A percentile compares a stretch with the other conserved stretches of the same genome.
These are phyloP conservation scores for Prunus kanzakura DNA, from an alignment of 306 rosid genomes.

Conservation along the genomic window DNA sequence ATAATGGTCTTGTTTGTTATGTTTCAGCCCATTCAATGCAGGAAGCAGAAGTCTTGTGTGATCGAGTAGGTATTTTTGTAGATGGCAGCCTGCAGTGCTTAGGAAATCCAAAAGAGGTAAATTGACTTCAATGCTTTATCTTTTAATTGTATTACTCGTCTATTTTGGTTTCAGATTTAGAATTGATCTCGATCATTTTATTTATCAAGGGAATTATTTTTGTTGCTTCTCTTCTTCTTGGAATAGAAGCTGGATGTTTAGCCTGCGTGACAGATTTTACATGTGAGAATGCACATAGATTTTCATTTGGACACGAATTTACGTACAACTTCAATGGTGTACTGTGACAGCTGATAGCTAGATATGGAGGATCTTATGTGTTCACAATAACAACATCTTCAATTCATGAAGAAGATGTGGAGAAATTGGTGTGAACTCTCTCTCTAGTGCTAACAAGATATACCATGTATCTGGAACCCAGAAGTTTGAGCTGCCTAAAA, in stretches of 20 bases:
- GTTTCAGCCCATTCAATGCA: constrained; percentile 95
- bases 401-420: constrained; percentile 68
- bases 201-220: too few relatives aligned
- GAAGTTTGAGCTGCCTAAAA: constrained; percentile 84
- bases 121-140: constrained; percentile 5
- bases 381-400: constrained; percentile 80
- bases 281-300: too few relatives aligned
- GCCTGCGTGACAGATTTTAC: too few relatives aligned
- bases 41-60: constrained; percentile 93
- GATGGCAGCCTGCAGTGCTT: constrained; percentile 94
- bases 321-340: too few relatives aligned
- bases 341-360: constrained; percentile 58
- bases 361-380: constrained; percentile 89
- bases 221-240: too few relatives aligned
- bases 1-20: not conserved
- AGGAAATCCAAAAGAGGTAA: constrained; percentile 92
- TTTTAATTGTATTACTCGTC: not conserved
- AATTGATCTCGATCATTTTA: too few relatives aligned
- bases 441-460: constrained; percentile 63
- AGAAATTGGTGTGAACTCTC: constrained; percentile 53
- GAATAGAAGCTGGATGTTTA: too few relatives aligned
- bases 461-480: constrained; percentile 90
- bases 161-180: too few relatives aligned
- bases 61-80: constrained; percentile 82
- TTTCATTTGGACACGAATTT: too few relatives aligned